These are phyloP conservation scores for Brassica rapa DNA, from an alignment of 345 rosid genomes.

Conservation along the genomic window DNA sequence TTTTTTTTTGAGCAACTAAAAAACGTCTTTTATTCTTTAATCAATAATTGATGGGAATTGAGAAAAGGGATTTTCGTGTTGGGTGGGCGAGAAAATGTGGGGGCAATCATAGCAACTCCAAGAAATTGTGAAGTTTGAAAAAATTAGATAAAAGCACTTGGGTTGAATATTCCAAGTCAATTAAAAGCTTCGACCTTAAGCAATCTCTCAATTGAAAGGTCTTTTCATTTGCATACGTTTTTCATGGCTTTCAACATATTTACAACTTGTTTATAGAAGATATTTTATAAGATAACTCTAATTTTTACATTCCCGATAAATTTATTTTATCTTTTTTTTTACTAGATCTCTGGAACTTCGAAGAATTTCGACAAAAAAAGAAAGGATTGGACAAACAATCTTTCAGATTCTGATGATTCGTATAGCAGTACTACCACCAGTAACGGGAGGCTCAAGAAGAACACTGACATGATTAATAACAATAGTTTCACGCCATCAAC, in stretches of 20 bases:
- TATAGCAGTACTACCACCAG: conserved; percentile 61
- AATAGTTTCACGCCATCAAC: conserved; percentile 78
- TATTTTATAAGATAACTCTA: conserved; percentile 6
- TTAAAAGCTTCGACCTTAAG: conserved; percentile 29
- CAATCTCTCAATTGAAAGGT: conserved; percentile 12
- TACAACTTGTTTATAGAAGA: not conserved
- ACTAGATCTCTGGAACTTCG: conserved; percentile 73
- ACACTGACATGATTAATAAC: conserved; percentile 34
- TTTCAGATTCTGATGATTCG: conserved; percentile 77
- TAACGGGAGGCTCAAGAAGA: conserved; percentile 49
- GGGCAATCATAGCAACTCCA: conserved; percentile 34
- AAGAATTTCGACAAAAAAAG: conserved; percentile 53
- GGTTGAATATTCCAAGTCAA: conserved; percentile 42
- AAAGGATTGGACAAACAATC: conserved; percentile 44
- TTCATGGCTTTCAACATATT: conserved; percentile 11
- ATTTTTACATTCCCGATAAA: not conserved
- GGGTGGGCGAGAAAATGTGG: conserved; percentile 39
- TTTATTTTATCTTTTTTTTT: not conserved
- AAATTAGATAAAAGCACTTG: conserved; percentile 19
- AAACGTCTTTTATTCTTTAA: conserved; percentile 8
- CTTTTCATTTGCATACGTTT: conserved; percentile 28
- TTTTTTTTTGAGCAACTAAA: too few relatives aligned
- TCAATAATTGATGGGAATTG: conserved; percentile 29
- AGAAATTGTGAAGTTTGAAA: conserved; percentile 28
- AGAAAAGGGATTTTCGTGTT: conserved; percentile 17